A percentile compares a stretch with the other conserved stretches of the same genome.
Conservation (phyloP, 441 rosid species). For the Raphanus hybrid region DNA sequence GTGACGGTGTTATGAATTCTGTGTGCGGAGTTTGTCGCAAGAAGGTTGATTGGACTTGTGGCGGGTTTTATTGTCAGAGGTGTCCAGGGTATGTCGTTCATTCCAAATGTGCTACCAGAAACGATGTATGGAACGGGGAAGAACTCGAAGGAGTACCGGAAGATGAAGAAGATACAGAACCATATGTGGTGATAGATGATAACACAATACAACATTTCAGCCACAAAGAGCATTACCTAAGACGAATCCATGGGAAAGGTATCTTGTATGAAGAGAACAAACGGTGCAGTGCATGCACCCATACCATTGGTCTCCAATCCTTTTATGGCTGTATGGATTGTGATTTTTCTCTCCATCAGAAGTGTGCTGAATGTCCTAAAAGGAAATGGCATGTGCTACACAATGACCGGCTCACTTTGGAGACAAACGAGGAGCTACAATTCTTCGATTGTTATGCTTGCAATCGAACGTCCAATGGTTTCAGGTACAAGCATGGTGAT, state of each 20-base stretch:
- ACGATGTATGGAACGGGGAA: too few relatives aligned
- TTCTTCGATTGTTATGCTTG: neutral
- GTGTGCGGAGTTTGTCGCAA: too few relatives aligned
- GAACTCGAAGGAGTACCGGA: too few relatives aligned
- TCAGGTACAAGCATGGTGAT: neutral
- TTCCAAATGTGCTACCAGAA: too few relatives aligned
- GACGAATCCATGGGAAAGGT: neutral
- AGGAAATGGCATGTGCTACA: neutral
- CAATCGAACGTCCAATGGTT: neutral
- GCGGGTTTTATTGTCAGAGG: too few relatives aligned
- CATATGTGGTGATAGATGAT: too few relatives aligned
- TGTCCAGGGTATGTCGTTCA: too few relatives aligned
- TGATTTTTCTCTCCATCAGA: neutral
- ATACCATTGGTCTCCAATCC: neutral
- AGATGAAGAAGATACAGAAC: too few relatives aligned
- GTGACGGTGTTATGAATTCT: too few relatives aligned
- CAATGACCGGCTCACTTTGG: neutral
- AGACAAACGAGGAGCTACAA: fast-evolving
- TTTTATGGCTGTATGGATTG: neutral
- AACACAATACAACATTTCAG: too few relatives aligned
- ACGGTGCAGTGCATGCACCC: neutral
- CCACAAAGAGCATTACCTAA: too few relatives aligned
- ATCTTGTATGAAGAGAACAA: neutral
- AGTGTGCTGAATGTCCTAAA: neutral
- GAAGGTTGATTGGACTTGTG: too few relatives aligned